Conservation (phyloP, 306 rosid genomes). For the Chamaecrista fasciculata region DNA sequence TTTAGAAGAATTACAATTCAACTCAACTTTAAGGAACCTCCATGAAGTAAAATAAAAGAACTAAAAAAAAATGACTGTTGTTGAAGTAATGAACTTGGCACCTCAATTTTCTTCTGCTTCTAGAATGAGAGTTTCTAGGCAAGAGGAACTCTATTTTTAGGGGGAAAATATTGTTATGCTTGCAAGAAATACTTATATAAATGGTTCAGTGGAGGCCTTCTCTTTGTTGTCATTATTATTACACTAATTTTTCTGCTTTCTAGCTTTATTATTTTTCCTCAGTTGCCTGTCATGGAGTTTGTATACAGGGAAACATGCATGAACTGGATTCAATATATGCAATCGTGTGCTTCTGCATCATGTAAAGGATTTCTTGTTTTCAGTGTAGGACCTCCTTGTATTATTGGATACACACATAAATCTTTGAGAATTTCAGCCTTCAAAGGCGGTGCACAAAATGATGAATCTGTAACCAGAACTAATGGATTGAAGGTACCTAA, state of each 20-base stretch:
- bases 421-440: constrained; percentile 66
- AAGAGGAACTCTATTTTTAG: neutral
- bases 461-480: constrained; percentile 51
- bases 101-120: neutral
- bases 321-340: constrained; percentile 11
- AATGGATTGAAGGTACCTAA: constrained; percentile 58
- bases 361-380: constrained; percentile 50
- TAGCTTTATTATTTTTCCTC: constrained; percentile 1
- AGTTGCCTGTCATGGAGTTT: neutral
- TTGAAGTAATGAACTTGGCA: neutral
- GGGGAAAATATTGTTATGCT: neutral
- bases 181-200: constrained; percentile 1
- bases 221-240: neutral
- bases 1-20: neutral
- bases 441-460: constrained; percentile 67
- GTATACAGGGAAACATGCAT: neutral
- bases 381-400: constrained; percentile 81
- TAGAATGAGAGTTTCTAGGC: constrained; percentile 1
- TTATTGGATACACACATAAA: constrained; percentile 49
- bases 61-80: neutral
- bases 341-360: constrained; percentile 23
- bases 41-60: constrained; percentile 4
- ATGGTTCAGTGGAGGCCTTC: neutral
- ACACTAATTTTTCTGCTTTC: constrained; percentile 3
- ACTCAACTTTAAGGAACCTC: neutral